phyloP scores from a whole-genome alignment of 2,329 filamentous ascomycete genomes.

The Botrytis medusae region DNA sequence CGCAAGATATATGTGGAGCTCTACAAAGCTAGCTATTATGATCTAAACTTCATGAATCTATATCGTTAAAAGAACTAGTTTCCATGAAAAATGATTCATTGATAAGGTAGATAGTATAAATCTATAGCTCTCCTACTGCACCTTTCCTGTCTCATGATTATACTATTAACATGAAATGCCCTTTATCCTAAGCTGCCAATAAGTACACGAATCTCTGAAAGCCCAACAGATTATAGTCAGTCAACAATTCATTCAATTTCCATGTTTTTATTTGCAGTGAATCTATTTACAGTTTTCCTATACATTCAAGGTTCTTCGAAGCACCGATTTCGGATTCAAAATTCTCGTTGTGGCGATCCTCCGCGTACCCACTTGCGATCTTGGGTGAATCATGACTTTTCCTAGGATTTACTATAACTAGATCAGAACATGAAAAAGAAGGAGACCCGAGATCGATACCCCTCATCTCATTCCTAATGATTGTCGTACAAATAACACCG shows the following conservation, averaged over 20 bases:
- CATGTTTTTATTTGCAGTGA: background rate
- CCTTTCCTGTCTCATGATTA: too few relatives aligned
- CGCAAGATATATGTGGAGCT: background rate
- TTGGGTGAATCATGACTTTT: background rate
- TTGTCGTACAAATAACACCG: rapidly evolving
- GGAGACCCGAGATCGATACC: background rate
- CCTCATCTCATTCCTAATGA: rapidly evolving
- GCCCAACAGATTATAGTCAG: background rate
- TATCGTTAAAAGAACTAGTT: background rate
- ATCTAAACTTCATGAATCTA: background rate
- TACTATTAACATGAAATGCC: background rate
- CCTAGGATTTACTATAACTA: background rate
- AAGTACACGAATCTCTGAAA: background rate
- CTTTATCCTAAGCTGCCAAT: background rate
- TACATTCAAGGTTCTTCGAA: background rate
- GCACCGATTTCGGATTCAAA: background rate
- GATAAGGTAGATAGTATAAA: rapidly evolving
- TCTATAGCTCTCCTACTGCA: background rate
- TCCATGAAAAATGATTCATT: background rate
- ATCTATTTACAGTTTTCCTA: background rate
- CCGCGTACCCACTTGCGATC: background rate
- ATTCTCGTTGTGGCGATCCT: background rate
- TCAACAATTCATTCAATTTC: background rate
- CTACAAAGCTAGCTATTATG: background rate
- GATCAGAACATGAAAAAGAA: background rate